Conservation (phyloP, 1,284 basidiomycete genomes). For the Ganoderma resinaceum region DNA sequence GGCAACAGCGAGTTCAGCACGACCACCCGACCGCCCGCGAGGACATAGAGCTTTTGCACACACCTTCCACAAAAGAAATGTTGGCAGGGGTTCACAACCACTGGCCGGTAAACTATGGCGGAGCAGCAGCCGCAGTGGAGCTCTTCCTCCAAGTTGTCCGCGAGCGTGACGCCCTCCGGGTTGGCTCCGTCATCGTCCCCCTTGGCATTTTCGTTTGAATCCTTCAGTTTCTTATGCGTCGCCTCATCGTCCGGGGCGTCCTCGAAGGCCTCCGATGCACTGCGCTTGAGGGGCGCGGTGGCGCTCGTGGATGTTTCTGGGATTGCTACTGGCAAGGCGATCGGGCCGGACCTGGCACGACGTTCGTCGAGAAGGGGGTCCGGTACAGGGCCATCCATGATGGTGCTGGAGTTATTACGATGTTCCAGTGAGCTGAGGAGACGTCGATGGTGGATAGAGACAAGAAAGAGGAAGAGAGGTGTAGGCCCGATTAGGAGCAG, state of each 20-base stretch:
- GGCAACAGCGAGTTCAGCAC: constrained; percentile 10
- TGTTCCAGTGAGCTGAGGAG: neutral
- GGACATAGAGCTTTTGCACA: constrained; percentile 21
- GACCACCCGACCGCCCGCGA: neutral
- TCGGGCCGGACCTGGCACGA: constrained; percentile 16
- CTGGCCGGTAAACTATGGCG: constrained; percentile 77
- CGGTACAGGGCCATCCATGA: constrained; percentile 18
- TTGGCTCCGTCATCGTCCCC: constrained; percentile 19
- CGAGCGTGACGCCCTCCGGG: constrained; percentile 48
- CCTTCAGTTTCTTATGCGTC: constrained; percentile 62
- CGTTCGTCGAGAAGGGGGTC: neutral
- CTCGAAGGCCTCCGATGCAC: constrained; percentile 66
- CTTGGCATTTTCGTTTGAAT: constrained; percentile 34
- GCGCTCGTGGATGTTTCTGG: constrained; percentile 24
- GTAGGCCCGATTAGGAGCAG: constrained; percentile 23
- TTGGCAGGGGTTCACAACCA: constrained; percentile 79
- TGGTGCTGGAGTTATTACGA: neutral
- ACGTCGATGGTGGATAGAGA: constrained; percentile 26
- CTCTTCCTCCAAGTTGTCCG: constrained; percentile 71
- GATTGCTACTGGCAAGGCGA: constrained; percentile 12
- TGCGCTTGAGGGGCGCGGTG: constrained; percentile 58
- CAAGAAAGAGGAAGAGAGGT: constrained; percentile 28
- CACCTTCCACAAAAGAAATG: constrained; percentile 89
- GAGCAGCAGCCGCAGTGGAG: constrained; percentile 85
- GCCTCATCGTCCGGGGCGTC: constrained; percentile 48